These are phyloP conservation scores for Diaporthe nobilis DNA, from an alignment of 2,329 filamentous ascomycete genomes.

Conservation along the genomic window DNA sequence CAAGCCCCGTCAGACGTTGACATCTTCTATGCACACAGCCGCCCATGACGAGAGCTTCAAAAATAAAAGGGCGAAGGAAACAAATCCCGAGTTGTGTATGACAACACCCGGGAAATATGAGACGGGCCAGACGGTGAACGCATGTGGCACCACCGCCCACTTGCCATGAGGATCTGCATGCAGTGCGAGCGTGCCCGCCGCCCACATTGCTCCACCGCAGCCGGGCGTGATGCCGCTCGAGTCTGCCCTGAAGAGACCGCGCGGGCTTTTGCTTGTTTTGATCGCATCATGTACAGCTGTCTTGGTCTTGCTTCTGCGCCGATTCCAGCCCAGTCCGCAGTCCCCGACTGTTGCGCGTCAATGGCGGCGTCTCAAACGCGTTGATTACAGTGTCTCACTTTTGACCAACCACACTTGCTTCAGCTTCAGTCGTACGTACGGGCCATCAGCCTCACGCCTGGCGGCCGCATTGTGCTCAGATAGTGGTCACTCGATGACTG, in stretches of 20 bases:
- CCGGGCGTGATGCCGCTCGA: neutral
- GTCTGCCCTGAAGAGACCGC: neutral
- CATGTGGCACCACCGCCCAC: slow-evolving; percentile 12
- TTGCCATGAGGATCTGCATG: slow-evolving; percentile 14
- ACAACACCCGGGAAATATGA: neutral
- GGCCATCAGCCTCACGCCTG: neutral
- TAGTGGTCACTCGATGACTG: too few relatives aligned
- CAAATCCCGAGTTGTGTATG: neutral
- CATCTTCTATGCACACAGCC: neutral
- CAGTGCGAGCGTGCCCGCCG: neutral
- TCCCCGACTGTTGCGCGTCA: too few relatives aligned
- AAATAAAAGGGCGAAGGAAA: neutral
- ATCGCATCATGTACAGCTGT: neutral
- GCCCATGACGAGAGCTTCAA: neutral
- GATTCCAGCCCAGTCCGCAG: neutral
- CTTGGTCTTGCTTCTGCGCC: neutral
- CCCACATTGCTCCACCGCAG: neutral
- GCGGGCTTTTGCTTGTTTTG: neutral
- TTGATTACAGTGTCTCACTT: neutral
- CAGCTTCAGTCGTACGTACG: neutral
- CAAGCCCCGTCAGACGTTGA: neutral
- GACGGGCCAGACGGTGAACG: neutral
- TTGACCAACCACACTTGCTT: neutral
- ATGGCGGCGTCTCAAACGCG: neutral
- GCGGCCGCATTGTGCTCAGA: neutral